A percentile compares a stretch with the other conserved stretches of the same genome.
Conservation (phyloP, 768 basidiomycete genomes). For the Fibroporia radiculosa region DNA sequence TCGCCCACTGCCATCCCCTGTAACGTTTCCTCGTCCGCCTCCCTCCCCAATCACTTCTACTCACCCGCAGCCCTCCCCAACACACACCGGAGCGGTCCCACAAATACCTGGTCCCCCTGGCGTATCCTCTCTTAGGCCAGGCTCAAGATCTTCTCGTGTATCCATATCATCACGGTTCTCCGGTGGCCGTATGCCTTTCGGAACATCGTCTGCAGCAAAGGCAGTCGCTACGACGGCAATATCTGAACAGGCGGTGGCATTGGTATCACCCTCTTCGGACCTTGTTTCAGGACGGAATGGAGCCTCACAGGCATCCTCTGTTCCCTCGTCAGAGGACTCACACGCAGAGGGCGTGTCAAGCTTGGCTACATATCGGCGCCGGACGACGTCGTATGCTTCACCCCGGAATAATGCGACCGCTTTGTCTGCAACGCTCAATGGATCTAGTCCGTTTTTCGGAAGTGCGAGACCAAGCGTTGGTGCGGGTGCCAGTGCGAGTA, state of each 20-base stretch:
- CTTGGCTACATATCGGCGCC: conserved; percentile 35
- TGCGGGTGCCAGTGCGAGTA: conserved; percentile 15
- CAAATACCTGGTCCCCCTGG: conserved; percentile 14
- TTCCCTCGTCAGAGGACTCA: conserved; percentile 54
- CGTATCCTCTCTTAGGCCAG: conserved; percentile 54
- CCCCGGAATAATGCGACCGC: conserved; percentile 11
- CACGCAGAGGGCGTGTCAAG: conserved; percentile 54
- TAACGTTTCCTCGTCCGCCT: no score
- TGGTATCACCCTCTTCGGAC: conserved; percentile 33
- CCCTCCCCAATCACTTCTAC: conserved; percentile 31
- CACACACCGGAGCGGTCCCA: conserved; percentile 24
- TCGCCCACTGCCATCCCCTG: conserved; percentile 2
- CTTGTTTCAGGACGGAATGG: conserved; percentile 10
- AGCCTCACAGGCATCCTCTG: conserved; percentile 7
- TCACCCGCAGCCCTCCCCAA: conserved; percentile 29
- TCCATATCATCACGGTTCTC: conserved; percentile 68
- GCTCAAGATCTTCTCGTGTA: conserved; percentile 62
- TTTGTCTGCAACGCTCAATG: conserved; percentile 14
- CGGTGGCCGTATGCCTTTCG: conserved; percentile 53
- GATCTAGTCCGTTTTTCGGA: conserved; percentile 6
- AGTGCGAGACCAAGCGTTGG: conserved; percentile 13
- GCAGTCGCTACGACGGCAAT: conserved; percentile 63
- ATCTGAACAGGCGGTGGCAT: conserved; percentile 44
- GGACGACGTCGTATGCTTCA: conserved; percentile 53
- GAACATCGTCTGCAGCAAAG: conserved; percentile 41